These are phyloP conservation scores for Verbascum thapsus DNA, from an alignment of 257 asterid genomes.

Conservation along the genomic window DNA sequence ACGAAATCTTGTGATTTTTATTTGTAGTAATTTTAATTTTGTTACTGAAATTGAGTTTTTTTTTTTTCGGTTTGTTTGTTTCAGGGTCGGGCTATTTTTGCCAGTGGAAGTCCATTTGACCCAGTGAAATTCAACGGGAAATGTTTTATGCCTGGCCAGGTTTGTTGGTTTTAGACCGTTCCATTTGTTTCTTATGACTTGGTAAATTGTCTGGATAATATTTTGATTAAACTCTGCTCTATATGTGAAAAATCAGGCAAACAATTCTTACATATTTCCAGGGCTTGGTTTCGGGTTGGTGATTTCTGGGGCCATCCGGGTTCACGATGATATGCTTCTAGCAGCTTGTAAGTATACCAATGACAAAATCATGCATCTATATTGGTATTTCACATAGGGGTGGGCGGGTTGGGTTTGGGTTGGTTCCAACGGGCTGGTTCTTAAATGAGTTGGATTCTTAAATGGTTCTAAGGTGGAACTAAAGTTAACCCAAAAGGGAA, in stretches of 20 bases:
- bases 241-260: constrained; percentile 43
- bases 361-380: background rate
- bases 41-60: background rate
- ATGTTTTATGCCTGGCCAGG: constrained; percentile 57
- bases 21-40: background rate
- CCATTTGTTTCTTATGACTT: background rate
- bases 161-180: constrained; percentile 5
- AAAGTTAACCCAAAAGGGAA: no score
- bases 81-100: constrained; percentile 59
- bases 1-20: background rate
- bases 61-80: background rate
- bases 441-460: no score
- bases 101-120: constrained; percentile 68
- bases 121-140: constrained; percentile 51
- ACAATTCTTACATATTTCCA: constrained; percentile 64
- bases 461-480: no score
- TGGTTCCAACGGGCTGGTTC: no score
- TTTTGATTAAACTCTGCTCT: background rate
- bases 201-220: background rate
- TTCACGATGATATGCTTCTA: constrained; percentile 66
- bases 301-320: constrained; percentile 60
- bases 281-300: constrained; percentile 69
- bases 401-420: no score
- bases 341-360: constrained; percentile 53
- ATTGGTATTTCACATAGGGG: no score